Conservation (phyloP, 2,329 filamentous ascomycete species). For the Penicillium sp. region DNA sequence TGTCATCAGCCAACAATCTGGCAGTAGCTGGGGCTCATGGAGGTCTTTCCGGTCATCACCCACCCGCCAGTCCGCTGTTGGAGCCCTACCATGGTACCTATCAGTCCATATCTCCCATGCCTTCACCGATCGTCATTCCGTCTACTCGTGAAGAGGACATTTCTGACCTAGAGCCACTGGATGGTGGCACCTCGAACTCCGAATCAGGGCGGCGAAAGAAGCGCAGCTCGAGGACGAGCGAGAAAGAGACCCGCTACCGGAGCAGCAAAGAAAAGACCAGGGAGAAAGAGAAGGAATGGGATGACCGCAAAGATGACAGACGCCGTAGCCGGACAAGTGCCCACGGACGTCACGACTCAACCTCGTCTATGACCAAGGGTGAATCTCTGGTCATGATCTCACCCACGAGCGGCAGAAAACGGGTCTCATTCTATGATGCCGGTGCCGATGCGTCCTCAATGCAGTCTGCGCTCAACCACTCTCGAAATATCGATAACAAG, state of each 20-base stretch:
- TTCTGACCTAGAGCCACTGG: constrained; percentile 50
- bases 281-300: constrained; percentile 28
- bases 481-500: constrained; percentile 64
- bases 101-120: constrained; percentile 92
- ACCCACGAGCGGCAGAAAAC: constrained; percentile 54
- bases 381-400: constrained; percentile 41
- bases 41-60: constrained; percentile 35
- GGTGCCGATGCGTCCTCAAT: constrained; percentile 57
- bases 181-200: constrained; percentile 25
- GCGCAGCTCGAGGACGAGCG: constrained; percentile 24
- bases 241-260: constrained; percentile 13
- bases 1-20: constrained; percentile 41
- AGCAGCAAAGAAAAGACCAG: constrained; percentile 24
- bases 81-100: constrained; percentile 94
- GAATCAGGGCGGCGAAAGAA: constrained; percentile 29
- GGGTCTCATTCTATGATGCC: constrained; percentile 77
- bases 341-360: constrained; percentile 29
- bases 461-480: constrained; percentile 68
- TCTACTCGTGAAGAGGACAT: constrained; percentile 56
- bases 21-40: constrained; percentile 34
- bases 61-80: constrained; percentile 78
- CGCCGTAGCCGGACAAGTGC: constrained; percentile 22
- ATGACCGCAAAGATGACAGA: constrained; percentile 29
- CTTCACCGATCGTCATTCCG: constrained; percentile 66
- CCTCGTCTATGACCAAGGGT: constrained; percentile 26